phyloP scores from a whole-genome alignment of 2,329 filamentous ascomycete species.

The Microascus cirrosus region DNA sequence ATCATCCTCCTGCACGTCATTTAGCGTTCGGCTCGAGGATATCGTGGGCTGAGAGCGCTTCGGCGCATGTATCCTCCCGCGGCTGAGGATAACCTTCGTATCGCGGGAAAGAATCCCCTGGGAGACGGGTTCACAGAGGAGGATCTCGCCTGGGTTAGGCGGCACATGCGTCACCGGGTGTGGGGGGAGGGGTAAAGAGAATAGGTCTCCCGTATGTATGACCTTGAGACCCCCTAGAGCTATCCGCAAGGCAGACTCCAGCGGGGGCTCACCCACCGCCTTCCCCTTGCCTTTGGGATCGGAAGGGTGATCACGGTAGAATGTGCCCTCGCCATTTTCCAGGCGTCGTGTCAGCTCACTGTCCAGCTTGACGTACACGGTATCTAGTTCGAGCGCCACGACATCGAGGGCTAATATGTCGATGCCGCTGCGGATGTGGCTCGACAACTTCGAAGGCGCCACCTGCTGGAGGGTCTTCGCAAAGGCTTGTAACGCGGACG shows the following conservation, averaged over 20 bases:
- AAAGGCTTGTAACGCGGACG: conserved; percentile 66
- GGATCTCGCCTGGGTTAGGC: conserved; percentile 74
- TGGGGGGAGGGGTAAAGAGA: conserved; percentile 64
- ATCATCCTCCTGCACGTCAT: conserved; percentile 50
- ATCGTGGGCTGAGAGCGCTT: conserved; percentile 39
- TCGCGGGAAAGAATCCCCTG: conserved; percentile 69
- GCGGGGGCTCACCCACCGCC: conserved; percentile 34
- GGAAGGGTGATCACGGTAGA: conserved; percentile 53
- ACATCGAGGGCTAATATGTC: conserved; percentile 79
- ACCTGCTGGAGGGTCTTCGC: conserved; percentile 60
- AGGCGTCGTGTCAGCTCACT: conserved; percentile 67
- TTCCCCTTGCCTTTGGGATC: conserved; percentile 1
- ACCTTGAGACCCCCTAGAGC: conserved; percentile 64
- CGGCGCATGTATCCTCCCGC: conserved; percentile 41
- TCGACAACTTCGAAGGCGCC: conserved; percentile 63
- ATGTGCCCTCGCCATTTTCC: conserved; percentile 73
- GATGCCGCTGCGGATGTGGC: conserved; percentile 63
- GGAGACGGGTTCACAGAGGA: conserved; percentile 87
- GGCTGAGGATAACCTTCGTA: conserved; percentile 76
- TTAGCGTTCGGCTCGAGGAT: conserved; percentile 38
- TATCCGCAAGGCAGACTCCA: conserved; percentile 58
- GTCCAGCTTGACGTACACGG: conserved; percentile 78
- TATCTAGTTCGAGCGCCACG: conserved; percentile 67
- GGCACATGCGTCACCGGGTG: conserved; percentile 82
- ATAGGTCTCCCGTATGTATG: conserved; percentile 74